Percentiles rank a stretch among this genome's conserved stretches.
Evolutionary conservation across 2,329 filamentous ascomycete species (phyloP).

Genomic region (Claviceps sp.): DNA sequence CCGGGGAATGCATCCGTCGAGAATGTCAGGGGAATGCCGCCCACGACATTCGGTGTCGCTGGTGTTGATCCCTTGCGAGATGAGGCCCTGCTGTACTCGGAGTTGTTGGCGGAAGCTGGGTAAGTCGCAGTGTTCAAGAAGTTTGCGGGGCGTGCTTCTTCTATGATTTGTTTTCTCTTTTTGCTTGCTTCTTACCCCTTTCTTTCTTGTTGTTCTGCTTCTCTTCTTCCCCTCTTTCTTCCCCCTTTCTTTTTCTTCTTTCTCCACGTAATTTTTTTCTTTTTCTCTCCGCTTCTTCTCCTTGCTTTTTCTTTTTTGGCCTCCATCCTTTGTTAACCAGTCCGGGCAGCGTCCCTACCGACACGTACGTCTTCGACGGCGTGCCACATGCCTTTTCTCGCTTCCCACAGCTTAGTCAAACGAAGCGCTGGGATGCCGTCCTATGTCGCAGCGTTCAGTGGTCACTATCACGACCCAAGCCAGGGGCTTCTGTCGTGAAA

Average conservation of each 20-base stretch:
- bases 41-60: background rate
- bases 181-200: too few species aligned
- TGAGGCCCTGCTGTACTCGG: background rate
- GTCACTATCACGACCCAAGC: background rate
- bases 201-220: too few species aligned
- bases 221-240: background rate
- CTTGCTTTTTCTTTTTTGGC: too few species aligned
- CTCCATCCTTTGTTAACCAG: too few species aligned
- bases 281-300: too few species aligned
- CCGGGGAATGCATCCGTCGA: background rate
- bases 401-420: background rate
- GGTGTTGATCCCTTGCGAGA: background rate
- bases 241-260: background rate
- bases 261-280: background rate
- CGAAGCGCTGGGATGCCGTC: background rate
- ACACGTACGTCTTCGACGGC: too few species aligned
- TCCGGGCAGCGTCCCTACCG: too few species aligned
- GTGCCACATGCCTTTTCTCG: background rate
- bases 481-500: background rate
- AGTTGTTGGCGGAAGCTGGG: background rate
- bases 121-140: background rate
- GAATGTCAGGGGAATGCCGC: background rate
- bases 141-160: too few species aligned
- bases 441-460: background rate
- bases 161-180: too few species aligned